phyloP scores from a whole-genome alignment of 129 eudicot species.

The Daucus carota region DH1_v3.0 NC_030384.2:27864001-27864500 shows the following conservation, averaged over 20 bases:
- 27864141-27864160: slow-evolving; percentile 68
- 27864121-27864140: slow-evolving; percentile 96
- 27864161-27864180: slow-evolving; percentile 77
- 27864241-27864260: slow-evolving; percentile 15
- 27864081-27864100: slow-evolving; percentile 67
- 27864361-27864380: slow-evolving; percentile 33
- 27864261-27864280: slow-evolving; percentile 15
- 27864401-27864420: slow-evolving; percentile 31
- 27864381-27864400: slow-evolving; percentile 26
- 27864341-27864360: slow-evolving; percentile 27
- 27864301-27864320: slow-evolving; percentile 21
- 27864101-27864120: slow-evolving; percentile 89
- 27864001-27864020: slow-evolving; percentile 5
- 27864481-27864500: slow-evolving; percentile 17
- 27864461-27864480: slow-evolving; percentile 38
- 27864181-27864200: slow-evolving; percentile 91
- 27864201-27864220: slow-evolving; percentile 46
- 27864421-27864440: slow-evolving; percentile 20
- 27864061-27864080: slow-evolving; percentile 96
- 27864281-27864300: slow-evolving; percentile 23
- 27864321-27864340: slow-evolving; percentile 31
- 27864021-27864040: slow-evolving; percentile 59
- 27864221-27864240: slow-evolving; percentile 35
- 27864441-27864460: slow-evolving; percentile 25
- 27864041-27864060: slow-evolving; percentile 83